Conservation (phyloP, 257 asterid genomes). For the Avicennia marina region DNA sequence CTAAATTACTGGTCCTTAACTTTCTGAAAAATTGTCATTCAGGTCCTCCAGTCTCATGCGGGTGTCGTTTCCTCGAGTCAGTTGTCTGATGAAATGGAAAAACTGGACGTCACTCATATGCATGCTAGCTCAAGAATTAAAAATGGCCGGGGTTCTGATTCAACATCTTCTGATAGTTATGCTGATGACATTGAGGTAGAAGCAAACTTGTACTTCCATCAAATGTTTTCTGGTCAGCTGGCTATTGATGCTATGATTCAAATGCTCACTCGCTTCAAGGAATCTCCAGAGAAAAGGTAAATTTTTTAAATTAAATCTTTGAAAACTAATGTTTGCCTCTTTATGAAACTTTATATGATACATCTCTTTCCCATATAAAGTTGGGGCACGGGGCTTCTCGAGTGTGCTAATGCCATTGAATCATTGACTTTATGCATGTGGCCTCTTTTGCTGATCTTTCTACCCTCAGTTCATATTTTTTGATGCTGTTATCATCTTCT, state of each 20-base stretch:
- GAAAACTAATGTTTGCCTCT: too few species aligned
- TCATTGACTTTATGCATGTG: too few species aligned
- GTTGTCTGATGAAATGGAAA: slow-evolving; percentile 71
- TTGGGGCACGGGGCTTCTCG: slow-evolving; percentile 3
- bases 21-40: slow-evolving; percentile 22
- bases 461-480: not conserved
- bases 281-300: slow-evolving; percentile 75
- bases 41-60: slow-evolving; percentile 85
- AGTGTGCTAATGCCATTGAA: slow-evolving; percentile 1
- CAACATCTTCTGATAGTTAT: slow-evolving; percentile 49
- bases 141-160: slow-evolving; percentile 47
- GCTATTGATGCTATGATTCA: slow-evolving; percentile 64
- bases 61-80: slow-evolving; percentile 48
- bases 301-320: not conserved
- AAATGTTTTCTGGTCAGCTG: slow-evolving; percentile 83
- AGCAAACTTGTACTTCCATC: slow-evolving; percentile 78
- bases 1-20: slow-evolving; percentile 2
- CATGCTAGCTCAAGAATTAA: slow-evolving; percentile 47
- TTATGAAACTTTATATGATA: not conserved
- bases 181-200: slow-evolving; percentile 81
- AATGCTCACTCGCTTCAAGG: slow-evolving; percentile 82
- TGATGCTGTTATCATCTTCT: not conserved
- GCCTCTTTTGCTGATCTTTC: not conserved
- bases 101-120: slow-evolving; percentile 48
- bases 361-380: not conserved